These are phyloP conservation scores for Dipteronia dyeriana DNA, from an alignment of 345 rosid species.

Conservation along the genomic window DNA sequence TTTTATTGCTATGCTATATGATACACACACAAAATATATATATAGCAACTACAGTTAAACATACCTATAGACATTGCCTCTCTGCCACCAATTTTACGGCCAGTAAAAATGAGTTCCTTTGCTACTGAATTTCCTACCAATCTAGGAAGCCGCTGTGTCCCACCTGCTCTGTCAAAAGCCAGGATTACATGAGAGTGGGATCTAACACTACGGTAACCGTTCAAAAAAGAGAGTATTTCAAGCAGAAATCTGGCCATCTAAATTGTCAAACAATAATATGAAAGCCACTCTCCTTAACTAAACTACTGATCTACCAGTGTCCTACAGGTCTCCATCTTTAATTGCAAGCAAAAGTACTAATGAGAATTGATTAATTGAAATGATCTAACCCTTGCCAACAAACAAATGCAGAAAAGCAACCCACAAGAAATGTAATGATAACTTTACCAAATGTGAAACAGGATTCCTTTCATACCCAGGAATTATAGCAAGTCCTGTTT, in stretches of 20 bases:
- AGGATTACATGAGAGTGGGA: slow-evolving; percentile 15
- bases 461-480: slow-evolving; percentile 62
- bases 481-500: slow-evolving; percentile 95
- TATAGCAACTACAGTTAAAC: slow-evolving; percentile 9
- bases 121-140: slow-evolving; percentile 79
- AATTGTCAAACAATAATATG: not conserved
- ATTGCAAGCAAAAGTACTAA: not conserved
- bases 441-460: not conserved
- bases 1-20: not conserved
- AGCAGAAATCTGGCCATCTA: not conserved
- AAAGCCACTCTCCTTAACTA: not conserved
- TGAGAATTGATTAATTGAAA: too few species aligned
- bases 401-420: not conserved
- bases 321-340: not conserved
- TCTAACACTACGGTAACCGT: slow-evolving; percentile 1
- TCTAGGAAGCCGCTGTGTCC: slow-evolving; percentile 90
- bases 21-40: not conserved
- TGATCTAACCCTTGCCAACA: slow-evolving; percentile 1
- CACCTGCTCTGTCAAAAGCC: slow-evolving; percentile 71
- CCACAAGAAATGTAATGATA: not conserved
- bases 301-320: not conserved
- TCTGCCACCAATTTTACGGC: slow-evolving; percentile 66
- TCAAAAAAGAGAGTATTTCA: not conserved
- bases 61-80: slow-evolving; percentile 72
- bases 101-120: slow-evolving; percentile 85